Percentiles rank a stretch among this genome's conserved stretches.
Evolutionary conservation across 768 basidiomycete species (phyloP).

Genomic region (Kwoniella heveanensis): DNA sequence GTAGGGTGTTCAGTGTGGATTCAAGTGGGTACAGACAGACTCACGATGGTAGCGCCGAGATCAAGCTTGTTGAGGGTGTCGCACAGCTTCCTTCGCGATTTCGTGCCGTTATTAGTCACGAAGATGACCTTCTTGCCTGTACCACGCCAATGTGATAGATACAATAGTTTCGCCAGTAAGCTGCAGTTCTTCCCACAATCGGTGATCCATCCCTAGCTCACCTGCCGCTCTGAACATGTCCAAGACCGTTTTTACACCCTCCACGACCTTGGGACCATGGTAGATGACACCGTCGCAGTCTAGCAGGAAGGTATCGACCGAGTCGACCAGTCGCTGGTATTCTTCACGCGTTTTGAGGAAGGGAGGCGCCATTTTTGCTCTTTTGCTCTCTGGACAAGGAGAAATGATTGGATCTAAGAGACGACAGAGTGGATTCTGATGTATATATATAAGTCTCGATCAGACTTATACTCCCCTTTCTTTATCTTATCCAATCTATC

Average conservation of each 20-base stretch:
- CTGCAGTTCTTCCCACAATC: too few relatives aligned
- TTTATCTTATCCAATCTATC: neutral
- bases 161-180: too few relatives aligned
- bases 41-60: conserved; percentile 78
- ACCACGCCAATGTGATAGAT: too few relatives aligned
- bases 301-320: conserved; percentile 92
- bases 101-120: conserved; percentile 96
- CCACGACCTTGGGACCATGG: conserved; percentile 77
- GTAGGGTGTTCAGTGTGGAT: too few relatives aligned
- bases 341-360: conserved; percentile 44
- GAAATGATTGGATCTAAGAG: too few relatives aligned
- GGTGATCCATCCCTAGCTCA: too few relatives aligned
- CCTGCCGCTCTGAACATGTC: conserved; percentile 70
- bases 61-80: conserved; percentile 87
- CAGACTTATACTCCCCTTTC: neutral
- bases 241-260: conserved; percentile 76
- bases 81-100: conserved; percentile 85
- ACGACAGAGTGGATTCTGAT: too few relatives aligned
- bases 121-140: conserved; percentile 82
- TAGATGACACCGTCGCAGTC: conserved; percentile 97
- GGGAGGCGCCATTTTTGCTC: conserved; percentile 19
- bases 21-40: conserved; percentile 52
- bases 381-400: too few relatives aligned
- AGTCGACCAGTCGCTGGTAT: conserved; percentile 59
- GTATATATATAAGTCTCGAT: too few relatives aligned